These are phyloP conservation scores for Bromus sterilis DNA, from an alignment of 176 grass and related monocot genomes.

Conservation along the genomic window DNA sequence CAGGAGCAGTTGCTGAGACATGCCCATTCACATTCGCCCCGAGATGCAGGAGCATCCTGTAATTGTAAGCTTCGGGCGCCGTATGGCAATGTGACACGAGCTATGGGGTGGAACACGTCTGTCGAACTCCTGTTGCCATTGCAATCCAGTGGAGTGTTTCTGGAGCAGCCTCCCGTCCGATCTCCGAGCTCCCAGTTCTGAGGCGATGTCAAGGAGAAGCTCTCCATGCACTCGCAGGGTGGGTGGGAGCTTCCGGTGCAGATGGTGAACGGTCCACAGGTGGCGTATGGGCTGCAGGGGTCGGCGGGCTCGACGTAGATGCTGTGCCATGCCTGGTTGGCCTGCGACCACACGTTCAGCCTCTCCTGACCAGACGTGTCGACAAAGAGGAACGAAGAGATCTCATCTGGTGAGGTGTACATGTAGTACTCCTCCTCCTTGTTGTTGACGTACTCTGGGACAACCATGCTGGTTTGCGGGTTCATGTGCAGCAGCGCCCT, in stretches of 20 bases:
- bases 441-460: neutral
- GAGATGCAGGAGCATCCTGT: neutral
- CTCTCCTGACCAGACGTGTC: constrained; percentile 14
- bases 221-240: constrained; percentile 26
- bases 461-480: neutral
- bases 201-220: neutral
- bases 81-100: constrained; percentile 8
- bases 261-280: constrained; percentile 32
- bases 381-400: neutral
- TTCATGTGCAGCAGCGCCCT: neutral
- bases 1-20: constrained; percentile 30
- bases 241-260: constrained; percentile 7
- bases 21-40: neutral
- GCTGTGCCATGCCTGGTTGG: neutral
- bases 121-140: neutral
- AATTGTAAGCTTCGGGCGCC: neutral
- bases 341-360: constrained; percentile 8
- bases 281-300: constrained; percentile 13
- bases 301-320: constrained; percentile 9
- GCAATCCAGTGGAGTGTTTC: constrained; percentile 23
- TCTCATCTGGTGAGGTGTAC: neutral
- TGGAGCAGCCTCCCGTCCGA: constrained; percentile 23
- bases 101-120: constrained; percentile 28
- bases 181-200: constrained; percentile 16
- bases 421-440: constrained; percentile 8